phyloP scores from a whole-genome alignment of 345 rosid species.

The Dipteronia sinensis region DNA sequence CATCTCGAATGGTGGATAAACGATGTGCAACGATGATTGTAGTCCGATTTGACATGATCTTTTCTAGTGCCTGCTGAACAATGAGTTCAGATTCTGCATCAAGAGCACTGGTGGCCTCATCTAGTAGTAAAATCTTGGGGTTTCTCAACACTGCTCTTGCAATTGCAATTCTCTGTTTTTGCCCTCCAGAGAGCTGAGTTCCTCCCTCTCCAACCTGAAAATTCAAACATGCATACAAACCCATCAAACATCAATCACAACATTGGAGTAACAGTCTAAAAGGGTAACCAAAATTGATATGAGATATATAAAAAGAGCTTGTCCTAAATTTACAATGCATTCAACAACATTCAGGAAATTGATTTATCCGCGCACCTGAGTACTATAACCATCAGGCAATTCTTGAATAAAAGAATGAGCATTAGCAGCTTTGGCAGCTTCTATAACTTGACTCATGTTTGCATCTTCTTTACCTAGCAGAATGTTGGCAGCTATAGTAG shows the following conservation, averaged over 20 bases:
- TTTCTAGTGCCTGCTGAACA: constrained; percentile 77
- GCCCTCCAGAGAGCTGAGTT: constrained; percentile 95
- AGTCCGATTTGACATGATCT: constrained; percentile 60
- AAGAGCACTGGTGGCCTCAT: constrained; percentile 94
- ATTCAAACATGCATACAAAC: background rate
- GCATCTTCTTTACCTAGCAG: constrained; percentile 71
- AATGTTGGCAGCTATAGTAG: constrained; percentile 68
- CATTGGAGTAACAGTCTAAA: too few species aligned
- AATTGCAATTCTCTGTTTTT: constrained; percentile 87
- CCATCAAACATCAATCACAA: constrained; percentile 5
- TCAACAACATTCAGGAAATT: background rate
- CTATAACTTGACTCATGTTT: constrained; percentile 42
- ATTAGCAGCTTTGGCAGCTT: constrained; percentile 81
- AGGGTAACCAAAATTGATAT: background rate
- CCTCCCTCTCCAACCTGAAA: constrained; percentile 92
- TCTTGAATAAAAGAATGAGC: constrained; percentile 70
- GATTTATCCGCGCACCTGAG: constrained; percentile 51
- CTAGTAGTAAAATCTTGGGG: constrained; percentile 76
- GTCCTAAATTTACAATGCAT: too few species aligned
- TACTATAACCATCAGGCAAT: constrained; percentile 64
- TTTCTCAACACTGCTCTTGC: constrained; percentile 82
- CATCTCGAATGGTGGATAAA: constrained; percentile 68
- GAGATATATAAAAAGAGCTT: too few species aligned
- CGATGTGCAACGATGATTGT: constrained; percentile 76
- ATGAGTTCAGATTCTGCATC: constrained; percentile 76